These are phyloP conservation scores for Vitis rotundifolia DNA, from an alignment of 164 flowering plant genomes.

Conservation along the genomic window DNA sequence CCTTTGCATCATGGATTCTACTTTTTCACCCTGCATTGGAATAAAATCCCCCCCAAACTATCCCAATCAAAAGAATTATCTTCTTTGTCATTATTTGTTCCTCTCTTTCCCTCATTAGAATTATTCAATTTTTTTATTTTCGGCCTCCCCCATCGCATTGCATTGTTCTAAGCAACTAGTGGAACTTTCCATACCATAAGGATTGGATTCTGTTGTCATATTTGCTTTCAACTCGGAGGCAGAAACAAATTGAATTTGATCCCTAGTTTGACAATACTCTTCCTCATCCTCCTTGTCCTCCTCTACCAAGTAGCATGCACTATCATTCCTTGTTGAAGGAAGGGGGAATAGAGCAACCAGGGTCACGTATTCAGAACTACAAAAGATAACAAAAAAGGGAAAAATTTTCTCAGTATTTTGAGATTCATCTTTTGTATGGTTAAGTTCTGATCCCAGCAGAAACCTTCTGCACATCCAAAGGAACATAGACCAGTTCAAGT, in stretches of 20 bases:
- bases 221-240: no score
- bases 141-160: neutral
- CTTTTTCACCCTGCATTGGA: slow-evolving; percentile 29
- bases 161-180: neutral
- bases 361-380: slow-evolving; percentile 62
- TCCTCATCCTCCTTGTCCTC: slow-evolving; percentile 1
- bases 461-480: no score
- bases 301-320: neutral
- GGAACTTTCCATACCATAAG: no score
- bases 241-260: no score
- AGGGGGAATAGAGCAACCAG: slow-evolving; percentile 56
- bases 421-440: no score
- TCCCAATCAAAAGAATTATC: slow-evolving; percentile 30
- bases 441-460: no score
- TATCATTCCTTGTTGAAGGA: slow-evolving; percentile 10
- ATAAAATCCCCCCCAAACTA: slow-evolving; percentile 15
- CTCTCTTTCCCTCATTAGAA: neutral
- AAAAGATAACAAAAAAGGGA: slow-evolving; percentile 1
- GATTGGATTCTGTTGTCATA: no score
- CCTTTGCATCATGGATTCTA: slow-evolving; percentile 30
- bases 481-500: no score
- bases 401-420: neutral
- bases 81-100: neutral
- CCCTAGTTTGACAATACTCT: neutral
- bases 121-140: neutral